A percentile compares a stretch with the other conserved stretches of the same genome.
These are phyloP conservation scores for Yarrowia osloensis DNA, from an alignment of 805 yeast species.

Conservation along the genomic window DNA sequence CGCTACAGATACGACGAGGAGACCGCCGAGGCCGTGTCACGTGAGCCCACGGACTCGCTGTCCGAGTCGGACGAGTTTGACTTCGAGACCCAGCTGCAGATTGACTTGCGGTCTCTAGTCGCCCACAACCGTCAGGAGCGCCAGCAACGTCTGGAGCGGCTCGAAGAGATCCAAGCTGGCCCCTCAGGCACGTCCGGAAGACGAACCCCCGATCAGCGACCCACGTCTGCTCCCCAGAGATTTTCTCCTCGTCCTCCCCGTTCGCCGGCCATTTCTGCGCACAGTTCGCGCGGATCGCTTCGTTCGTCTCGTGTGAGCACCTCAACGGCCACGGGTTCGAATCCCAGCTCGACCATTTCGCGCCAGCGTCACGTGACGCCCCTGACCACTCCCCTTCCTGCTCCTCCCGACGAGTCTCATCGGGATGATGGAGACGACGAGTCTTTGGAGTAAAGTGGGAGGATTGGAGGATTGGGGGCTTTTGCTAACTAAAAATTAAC, in stretches of 20 bases:
- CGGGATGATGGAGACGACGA: not conserved
- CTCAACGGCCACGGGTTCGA: not conserved
- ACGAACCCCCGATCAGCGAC: not conserved
- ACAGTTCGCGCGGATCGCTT: not conserved
- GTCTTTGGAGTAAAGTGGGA: not conserved
- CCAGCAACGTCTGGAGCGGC: not conserved
- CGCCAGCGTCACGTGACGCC: conserved; percentile 12
- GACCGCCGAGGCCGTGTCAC: not conserved
- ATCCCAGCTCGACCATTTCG: not conserved
- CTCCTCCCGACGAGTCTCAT: not conserved
- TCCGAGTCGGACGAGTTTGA: conserved; percentile 19
- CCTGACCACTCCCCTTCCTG: not conserved
- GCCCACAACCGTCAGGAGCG: not conserved
- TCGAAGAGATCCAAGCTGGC: not conserved
- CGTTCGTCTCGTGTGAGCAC: not conserved
- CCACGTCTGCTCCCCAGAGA: not conserved
- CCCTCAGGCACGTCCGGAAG: not conserved
- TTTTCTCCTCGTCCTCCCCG: conserved; percentile 5
- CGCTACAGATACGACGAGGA: conserved; percentile 6
- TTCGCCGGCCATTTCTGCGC: not conserved
- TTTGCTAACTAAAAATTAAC: conserved; percentile 21
- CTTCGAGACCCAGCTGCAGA: conserved; percentile 4
- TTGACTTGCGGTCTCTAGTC: not conserved
- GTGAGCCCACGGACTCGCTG: not conserved
- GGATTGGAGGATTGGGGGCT: not conserved